phyloP scores from a whole-genome alignment of 2,329 filamentous ascomycete genomes.

The Elsinoe necatrix region DNA sequence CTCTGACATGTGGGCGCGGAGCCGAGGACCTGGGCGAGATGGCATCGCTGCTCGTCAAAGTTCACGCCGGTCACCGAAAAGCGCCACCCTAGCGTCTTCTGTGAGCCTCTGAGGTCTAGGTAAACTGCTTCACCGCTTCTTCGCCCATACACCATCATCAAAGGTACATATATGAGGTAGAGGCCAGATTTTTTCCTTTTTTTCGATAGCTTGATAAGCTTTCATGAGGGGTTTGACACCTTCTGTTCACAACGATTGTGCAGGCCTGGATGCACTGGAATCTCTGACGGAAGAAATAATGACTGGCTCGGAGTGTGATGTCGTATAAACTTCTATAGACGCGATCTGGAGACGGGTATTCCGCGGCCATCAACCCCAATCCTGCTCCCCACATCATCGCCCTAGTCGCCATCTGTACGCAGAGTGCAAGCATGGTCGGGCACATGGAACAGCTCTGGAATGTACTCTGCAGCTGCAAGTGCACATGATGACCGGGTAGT shows the following conservation, averaged over 20 bases:
- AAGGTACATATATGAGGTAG: constrained; percentile 3
- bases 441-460: constrained; percentile 4
- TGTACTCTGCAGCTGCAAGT: constrained; percentile 1
- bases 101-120: neutral
- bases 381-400: neutral
- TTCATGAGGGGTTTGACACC: neutral
- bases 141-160: constrained; percentile 5
- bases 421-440: neutral
- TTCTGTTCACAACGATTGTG: neutral
- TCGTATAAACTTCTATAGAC: neutral
- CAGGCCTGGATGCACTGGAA: neutral
- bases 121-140: constrained; percentile 9
- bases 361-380: neutral
- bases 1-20: constrained; percentile 1
- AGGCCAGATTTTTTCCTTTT: constrained; percentile 1
- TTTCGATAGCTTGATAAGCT: neutral
- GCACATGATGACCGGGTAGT: neutral
- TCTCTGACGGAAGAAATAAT: neutral
- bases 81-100: neutral
- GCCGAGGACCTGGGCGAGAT: constrained; percentile 11
- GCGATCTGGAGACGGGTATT: neutral
- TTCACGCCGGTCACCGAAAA: constrained; percentile 6
- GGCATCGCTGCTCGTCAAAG: neutral
- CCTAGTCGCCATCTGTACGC: neutral
- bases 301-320: neutral